Evolutionary conservation across 805 yeast genomes (phyloP), one percentile per base, ranked within the genome.

Genomic region (Sporopachydermia quercuum): DNA sequence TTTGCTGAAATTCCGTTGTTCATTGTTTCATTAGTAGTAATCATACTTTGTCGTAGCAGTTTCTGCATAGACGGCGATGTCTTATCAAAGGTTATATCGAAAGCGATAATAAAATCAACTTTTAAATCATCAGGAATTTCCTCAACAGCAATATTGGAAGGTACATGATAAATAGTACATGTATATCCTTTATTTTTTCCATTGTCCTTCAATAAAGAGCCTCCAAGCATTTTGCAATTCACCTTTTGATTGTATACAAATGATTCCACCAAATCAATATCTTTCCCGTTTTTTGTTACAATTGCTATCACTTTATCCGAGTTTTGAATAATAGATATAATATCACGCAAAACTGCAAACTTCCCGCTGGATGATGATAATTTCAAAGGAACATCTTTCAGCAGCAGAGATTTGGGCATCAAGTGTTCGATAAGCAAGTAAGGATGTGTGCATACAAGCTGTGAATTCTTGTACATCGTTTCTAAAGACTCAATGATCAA

Each of bases 401-500:
- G 73, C 6, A 72, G 68, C 44, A 83, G 62, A 44, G 77, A 76
- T 56, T 78, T 83, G 13, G 97, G 97, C 68, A 84, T 71, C 49
- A 78, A 77, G 54, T 87, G 94, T 42, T 77, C 78, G 40, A 89
- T 83, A 39, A 89, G 60, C 38, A 89, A 58, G 50, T 80, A 87
- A 1, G 97, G 97, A 59, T 89, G 98, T 0, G 89, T 74, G 16
- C 93, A 76, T 2, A 87, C 91, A 17, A 78, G 65, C 54, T 78
- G 78, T 36, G 87, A 74, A 58, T 87, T 86, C 42, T 71, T 58
- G 43, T 83, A 71, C 56, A 93, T 72, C 4, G 83, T 78, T 43
- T 75, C 71, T 55, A 89, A 65, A 0, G 93, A 77, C 51, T 83
- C 83, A n/a, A 76, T 63, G n/a, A 23, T 23, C 30, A 81, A 71